These are phyloP conservation scores for Ceratocystis papillata DNA, from an alignment of 2,329 filamentous ascomycete species.

Conservation along the genomic window DNA sequence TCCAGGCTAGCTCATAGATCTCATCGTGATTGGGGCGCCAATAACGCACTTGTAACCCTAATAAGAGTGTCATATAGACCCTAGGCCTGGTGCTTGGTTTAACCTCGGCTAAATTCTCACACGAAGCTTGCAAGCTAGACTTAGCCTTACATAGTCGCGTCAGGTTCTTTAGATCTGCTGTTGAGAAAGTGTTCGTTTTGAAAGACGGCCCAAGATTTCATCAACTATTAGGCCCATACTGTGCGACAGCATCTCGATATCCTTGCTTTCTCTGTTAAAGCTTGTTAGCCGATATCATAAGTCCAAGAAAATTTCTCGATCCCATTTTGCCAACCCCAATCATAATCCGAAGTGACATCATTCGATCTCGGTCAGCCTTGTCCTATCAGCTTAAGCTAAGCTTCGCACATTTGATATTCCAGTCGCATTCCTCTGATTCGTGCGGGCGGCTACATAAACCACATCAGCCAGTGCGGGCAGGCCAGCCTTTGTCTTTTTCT, in stretches of 20 bases:
- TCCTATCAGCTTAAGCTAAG: neutral
- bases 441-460: neutral
- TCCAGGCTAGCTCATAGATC: neutral
- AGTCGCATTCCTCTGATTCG: neutral
- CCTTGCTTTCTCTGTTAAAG: neutral
- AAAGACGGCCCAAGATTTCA: neutral
- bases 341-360: slow-evolving; percentile 1
- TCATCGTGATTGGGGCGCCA: slow-evolving; percentile 1
- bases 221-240: neutral
- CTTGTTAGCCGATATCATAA: neutral
- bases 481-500: too few species aligned
- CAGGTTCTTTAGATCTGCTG: neutral
- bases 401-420: slow-evolving; percentile 7
- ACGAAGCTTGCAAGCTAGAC: neutral
- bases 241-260: neutral
- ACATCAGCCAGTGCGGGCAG: neutral
- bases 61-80: neutral
- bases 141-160: neutral
- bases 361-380: slow-evolving; percentile 7
- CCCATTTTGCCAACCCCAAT: neutral
- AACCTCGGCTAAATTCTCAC: neutral
- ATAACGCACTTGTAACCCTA: neutral
- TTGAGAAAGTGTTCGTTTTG: neutral
- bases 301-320: neutral
- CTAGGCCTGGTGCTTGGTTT: neutral